Evolutionary conservation across 768 basidiomycete species (phyloP), one percentile per base, ranked within the genome.

Genomic region (Artomyces pyxidatus): DNA sequence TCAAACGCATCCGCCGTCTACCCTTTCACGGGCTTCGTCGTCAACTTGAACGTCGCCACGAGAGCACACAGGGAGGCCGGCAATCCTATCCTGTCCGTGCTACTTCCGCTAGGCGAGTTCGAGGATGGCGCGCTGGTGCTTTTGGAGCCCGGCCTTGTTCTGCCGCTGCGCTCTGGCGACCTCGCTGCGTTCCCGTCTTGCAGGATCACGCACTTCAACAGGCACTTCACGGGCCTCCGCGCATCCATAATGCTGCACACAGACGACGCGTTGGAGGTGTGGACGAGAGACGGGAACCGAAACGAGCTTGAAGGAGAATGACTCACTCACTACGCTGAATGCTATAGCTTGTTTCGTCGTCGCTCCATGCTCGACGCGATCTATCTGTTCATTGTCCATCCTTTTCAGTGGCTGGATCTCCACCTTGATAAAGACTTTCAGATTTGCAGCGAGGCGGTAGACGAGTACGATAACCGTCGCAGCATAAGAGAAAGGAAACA

Each of bases 221-320:
- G 50, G 14, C 26, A 42, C 37, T 50, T 50, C 23, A 14, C 3
- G 2, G 52, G 52, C 3, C 9, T 30, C 38, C 29, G 52, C 21
- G 38, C 25, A 2, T 54, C 49, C 17, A 27, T 50, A 28, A 39
- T 54, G 6, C 23, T 54, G 16, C 38, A 50, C 14, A 50, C 49
- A 23, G 44, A 54, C 14, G 28, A 16, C 23, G 49, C 45, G 27
- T 26, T 54, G 16, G 28, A 30, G 10, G 14, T 19, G 9, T 47
- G 52, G 49, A 40, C 5, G 1, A 40, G n/a, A 11, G 19, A 40
- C 17, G n/a, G n/a, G n/a, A n/a, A n/a, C n/a, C n/a, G n/a, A n/a
- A n/a, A n/a, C n/a, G n/a, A n/a, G n/a, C n/a, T n/a, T n/a, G n/a
- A n/a, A n/a, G n/a, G n/a, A n/a, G n/a, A n/a, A n/a, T n/a, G n/a